Evolutionary conservation across 495 filamentous ascomycete genomes (phyloP), one percentile per base, ranked within the genome.

Genomic region (Penicillium cinerascens): DNA sequence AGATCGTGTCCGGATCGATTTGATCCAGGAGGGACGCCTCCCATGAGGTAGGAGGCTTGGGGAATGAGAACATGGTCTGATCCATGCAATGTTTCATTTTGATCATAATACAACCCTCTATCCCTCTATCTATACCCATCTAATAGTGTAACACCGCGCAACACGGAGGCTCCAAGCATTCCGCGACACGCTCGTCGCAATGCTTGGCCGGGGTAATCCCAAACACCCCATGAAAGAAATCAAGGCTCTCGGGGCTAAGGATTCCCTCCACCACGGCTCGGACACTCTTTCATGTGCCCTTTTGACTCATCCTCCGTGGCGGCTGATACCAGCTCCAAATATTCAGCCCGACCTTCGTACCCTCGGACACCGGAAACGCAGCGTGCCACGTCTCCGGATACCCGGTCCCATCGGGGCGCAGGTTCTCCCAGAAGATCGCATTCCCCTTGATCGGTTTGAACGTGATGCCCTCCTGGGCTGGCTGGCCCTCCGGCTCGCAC

Each of bases 281-380:
- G 16, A 7, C 38, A 33, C 29, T 13, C 11, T 13, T 33, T 29
- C 29, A 36, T 23, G n/a, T 29, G 15, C 17, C 43, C 29, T 21
- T 39, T 36, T 35, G 23, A 33, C 37, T 18, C 41, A 43, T 60
- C 56, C 59, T 47, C 51, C 38, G 51, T 11, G 69, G 69, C 38
- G 70, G 67, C 59, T 75, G 72, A 59, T 74, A 75, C 72, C 72
- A 75, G 60, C 72, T 71, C 87, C 87, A 91, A 59, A 90, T 87
- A 72, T 91, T 91, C 82, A 91, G 78, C n/a, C 87, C 87, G 45
- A 89, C 78, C 76, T 91, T 91, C 46, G 68, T 78, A 21, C 87
- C 87, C 49, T 69, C 72, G 36, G 73, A 78, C 6, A 90, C 85
- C 33, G 86, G 85, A 60, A 87, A 61, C 27, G 85, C 85, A 6